A percentile compares a stretch with the other conserved stretches of the same genome.
These are phyloP conservation scores for Setomelanomma holmii DNA, from an alignment of 2,329 filamentous ascomycete species.

Conservation along the genomic window DNA sequence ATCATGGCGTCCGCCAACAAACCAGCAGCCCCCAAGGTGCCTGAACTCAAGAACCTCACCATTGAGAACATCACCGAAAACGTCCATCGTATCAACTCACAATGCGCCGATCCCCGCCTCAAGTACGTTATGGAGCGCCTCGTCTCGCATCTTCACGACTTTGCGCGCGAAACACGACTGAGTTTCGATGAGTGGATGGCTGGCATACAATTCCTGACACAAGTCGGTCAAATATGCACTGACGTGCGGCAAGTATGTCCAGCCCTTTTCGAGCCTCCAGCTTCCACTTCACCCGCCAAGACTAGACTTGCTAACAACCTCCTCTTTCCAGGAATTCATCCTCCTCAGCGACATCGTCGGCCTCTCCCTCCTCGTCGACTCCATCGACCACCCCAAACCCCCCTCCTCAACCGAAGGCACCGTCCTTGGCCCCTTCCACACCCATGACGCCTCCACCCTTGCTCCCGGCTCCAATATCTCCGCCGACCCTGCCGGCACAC, in stretches of 20 bases:
- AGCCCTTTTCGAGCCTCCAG: too few relatives aligned
- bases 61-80: conserved; percentile 84
- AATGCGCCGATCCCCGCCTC: conserved; percentile 68
- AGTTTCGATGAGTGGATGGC: conserved; percentile 81
- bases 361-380: conserved; percentile 80
- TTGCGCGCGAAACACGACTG: conserved; percentile 78
- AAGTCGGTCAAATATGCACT: conserved; percentile 74
- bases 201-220: conserved; percentile 73
- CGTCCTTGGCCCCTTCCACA: conserved; percentile 83
- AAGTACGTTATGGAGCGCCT: conserved; percentile 76
- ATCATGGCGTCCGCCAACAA: conserved; percentile 7
- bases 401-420: conserved; percentile 74
- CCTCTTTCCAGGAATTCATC: conserved; percentile 71
- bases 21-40: conserved; percentile 10
- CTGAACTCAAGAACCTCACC: conserved; percentile 67
- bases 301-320: background rate
- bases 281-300: background rate
- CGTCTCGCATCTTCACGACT: conserved; percentile 81
- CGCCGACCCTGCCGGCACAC: conserved; percentile 72
- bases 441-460: conserved; percentile 71
- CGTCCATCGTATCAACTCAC: conserved; percentile 75
- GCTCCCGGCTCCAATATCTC: conserved; percentile 68
- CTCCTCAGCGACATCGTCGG: conserved; percentile 81
- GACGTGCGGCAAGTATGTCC: conserved; percentile 71
- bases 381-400: conserved; percentile 84